A percentile compares a stretch with the other conserved stretches of the same genome.
Evolutionary conservation across 306 rosid genomes (phyloP).

Genomic region (Malus sylvestris): DNA sequence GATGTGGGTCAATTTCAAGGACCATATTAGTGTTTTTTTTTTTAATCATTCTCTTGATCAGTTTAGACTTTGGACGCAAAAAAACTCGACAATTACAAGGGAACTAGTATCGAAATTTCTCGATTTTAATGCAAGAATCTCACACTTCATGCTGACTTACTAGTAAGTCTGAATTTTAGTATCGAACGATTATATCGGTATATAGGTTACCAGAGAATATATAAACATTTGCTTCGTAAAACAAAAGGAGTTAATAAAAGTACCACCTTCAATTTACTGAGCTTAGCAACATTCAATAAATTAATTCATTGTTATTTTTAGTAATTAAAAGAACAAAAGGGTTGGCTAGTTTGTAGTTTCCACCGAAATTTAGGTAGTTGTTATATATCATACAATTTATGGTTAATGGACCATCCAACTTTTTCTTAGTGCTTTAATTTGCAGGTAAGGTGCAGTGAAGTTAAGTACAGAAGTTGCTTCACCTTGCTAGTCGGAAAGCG

Average conservation of each 20-base stretch:
- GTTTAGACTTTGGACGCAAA: too few relatives aligned
- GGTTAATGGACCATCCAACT: neutral
- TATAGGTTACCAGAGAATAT: too few relatives aligned
- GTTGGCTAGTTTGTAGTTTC: slow-evolving; percentile 1
- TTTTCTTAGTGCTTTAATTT: neutral
- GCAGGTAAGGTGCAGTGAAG: neutral
- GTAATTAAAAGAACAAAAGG: neutral
- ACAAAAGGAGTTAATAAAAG: neutral
- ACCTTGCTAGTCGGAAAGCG: neutral
- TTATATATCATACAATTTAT: neutral
- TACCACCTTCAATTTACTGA: neutral
- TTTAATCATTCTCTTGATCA: too few relatives aligned
- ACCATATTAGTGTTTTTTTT: too few relatives aligned
- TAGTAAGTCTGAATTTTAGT: too few relatives aligned
- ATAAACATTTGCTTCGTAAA: neutral
- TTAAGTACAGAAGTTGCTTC: neutral
- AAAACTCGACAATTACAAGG: too few relatives aligned
- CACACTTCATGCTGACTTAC: too few relatives aligned
- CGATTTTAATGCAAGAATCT: too few relatives aligned
- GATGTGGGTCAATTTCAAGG: too few relatives aligned
- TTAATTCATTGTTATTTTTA: neutral
- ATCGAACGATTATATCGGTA: too few relatives aligned
- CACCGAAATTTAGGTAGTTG: slow-evolving; percentile 3
- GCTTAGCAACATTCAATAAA: neutral
- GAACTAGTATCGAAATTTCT: too few relatives aligned